Evolutionary conservation across 768 basidiomycete species (phyloP).

Genomic region (Boletales sp.): DNA sequence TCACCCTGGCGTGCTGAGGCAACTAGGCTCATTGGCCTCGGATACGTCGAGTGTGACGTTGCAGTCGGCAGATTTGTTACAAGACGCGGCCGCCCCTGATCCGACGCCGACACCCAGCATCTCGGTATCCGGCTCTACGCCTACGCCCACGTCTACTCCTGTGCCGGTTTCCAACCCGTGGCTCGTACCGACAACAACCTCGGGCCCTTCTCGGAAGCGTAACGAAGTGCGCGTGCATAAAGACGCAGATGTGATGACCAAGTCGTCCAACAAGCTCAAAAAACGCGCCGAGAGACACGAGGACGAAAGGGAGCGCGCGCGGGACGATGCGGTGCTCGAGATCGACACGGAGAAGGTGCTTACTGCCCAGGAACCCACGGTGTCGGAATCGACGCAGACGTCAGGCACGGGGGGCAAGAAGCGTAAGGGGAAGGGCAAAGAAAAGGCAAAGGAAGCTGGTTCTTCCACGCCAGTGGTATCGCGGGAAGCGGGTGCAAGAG

Average conservation of each 20-base stretch:
- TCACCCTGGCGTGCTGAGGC: slow-evolving; percentile 40
- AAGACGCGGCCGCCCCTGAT: slow-evolving; percentile 24
- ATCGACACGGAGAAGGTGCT: slow-evolving; percentile 43
- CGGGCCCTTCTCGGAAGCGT: slow-evolving; percentile 59
- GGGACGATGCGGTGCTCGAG: slow-evolving; percentile 78
- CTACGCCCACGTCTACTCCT: slow-evolving; percentile 14
- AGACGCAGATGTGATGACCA: slow-evolving; percentile 53
- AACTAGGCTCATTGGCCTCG: slow-evolving; percentile 36
- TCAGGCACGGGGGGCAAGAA: slow-evolving; percentile 1
- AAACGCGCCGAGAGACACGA: slow-evolving; percentile 57
- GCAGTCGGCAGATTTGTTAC: slow-evolving; percentile 52
- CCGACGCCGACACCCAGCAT: slow-evolving; percentile 8
- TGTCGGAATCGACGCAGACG: background rate
- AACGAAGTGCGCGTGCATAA: slow-evolving; percentile 75
- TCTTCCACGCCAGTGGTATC: no score
- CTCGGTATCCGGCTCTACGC: slow-evolving; percentile 16
- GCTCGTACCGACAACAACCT: slow-evolving; percentile 47
- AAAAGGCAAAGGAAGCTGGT: background rate
- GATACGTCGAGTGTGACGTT: slow-evolving; percentile 70
- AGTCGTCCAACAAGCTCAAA: slow-evolving; percentile 71
- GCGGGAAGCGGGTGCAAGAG: no score
- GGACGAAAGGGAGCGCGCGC: slow-evolving; percentile 54
- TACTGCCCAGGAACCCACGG: background rate
- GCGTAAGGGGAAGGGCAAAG: slow-evolving; percentile 14
- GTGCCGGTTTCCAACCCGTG: slow-evolving; percentile 66